phyloP scores from a whole-genome alignment of 108 stramenopile genomes.

The Skeletonema marinoi region DNA sequence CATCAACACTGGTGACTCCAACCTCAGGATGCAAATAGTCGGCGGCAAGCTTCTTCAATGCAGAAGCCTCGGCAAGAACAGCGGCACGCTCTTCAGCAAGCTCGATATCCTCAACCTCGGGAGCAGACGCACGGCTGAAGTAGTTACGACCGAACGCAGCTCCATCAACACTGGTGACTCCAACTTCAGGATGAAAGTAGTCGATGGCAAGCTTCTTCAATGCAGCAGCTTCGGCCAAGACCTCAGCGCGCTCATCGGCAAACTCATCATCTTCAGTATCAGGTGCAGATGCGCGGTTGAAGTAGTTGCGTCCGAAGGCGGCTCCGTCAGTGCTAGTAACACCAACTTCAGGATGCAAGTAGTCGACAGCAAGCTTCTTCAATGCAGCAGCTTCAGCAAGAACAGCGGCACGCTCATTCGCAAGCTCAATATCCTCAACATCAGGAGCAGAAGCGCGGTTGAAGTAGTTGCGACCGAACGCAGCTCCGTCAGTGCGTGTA shows the following conservation, averaged over 20 bases:
- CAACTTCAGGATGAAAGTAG: conserved; percentile 69
- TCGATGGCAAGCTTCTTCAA: conserved; percentile 26
- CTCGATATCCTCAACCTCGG: conserved; percentile 1
- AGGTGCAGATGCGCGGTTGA: conserved; percentile 55
- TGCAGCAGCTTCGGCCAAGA: no score
- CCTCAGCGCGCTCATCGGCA: no score
- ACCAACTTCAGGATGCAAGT: conserved; percentile 66
- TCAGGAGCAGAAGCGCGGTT: conserved; percentile 56
- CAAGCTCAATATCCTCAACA: conserved; percentile 36
- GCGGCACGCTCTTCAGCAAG: no score
- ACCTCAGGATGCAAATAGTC: conserved; percentile 70
- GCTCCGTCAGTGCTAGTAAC: conserved; percentile 37
- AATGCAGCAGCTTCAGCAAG: conserved; percentile 48
- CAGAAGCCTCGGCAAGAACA: no score
- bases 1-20: conserved; percentile 38
- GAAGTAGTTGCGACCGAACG: conserved; percentile 70
- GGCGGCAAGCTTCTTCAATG: no score
- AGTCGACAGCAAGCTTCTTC: conserved; percentile 15
- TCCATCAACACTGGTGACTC: conserved; percentile 34
- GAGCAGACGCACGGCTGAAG: conserved; percentile 61
- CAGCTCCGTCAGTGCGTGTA: conserved; percentile 43
- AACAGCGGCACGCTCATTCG: conserved; percentile 60
- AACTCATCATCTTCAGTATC: conserved; percentile 4
- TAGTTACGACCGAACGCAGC: conserved; percentile 52
- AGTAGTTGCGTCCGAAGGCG: conserved; percentile 66